Evolutionary conservation across 2,329 filamentous ascomycete genomes (phyloP).

Genomic region (Fusarium tanahbumbuense): DNA sequence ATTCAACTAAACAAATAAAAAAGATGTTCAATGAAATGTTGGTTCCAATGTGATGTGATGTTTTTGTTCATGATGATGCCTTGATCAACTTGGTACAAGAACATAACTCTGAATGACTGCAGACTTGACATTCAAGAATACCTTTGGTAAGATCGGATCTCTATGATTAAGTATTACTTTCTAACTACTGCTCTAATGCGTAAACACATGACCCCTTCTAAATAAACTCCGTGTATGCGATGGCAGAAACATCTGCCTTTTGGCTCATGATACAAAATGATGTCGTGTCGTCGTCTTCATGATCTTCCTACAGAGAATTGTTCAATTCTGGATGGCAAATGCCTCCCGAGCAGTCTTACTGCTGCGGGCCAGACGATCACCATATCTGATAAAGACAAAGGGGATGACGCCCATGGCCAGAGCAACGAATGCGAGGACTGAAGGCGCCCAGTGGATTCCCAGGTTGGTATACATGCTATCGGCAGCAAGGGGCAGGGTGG

Average conservation of each 20-base stretch:
- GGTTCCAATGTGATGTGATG: not conserved
- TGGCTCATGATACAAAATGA: constrained; percentile 3
- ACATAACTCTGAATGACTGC: not conserved
- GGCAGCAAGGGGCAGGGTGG: constrained; percentile 50
- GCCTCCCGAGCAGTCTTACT: constrained; percentile 45
- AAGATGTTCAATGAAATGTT: constrained; percentile 38
- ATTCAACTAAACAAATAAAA: constrained; percentile 51
- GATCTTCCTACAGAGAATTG: not conserved
- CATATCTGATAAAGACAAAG: constrained; percentile 50
- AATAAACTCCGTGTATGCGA: constrained; percentile 1
- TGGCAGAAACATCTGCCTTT: not conserved
- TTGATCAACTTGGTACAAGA: not conserved
- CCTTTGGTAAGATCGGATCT: not conserved
- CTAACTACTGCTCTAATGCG: not conserved
- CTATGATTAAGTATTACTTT: constrained; percentile 1
- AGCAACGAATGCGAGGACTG: constrained; percentile 49
- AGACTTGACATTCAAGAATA: not conserved
- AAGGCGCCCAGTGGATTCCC: constrained; percentile 52
- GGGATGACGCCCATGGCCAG: constrained; percentile 50
- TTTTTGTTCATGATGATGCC: not conserved
- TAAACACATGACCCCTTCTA: constrained; percentile 5
- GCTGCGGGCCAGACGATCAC: constrained; percentile 45
- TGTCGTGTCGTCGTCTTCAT: not conserved
- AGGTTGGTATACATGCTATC: constrained; percentile 49
- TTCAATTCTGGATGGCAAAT: constrained; percentile 37